These are phyloP conservation scores for Auricularia cornea DNA, from an alignment of 768 basidiomycete species.

Conservation along the genomic window DNA sequence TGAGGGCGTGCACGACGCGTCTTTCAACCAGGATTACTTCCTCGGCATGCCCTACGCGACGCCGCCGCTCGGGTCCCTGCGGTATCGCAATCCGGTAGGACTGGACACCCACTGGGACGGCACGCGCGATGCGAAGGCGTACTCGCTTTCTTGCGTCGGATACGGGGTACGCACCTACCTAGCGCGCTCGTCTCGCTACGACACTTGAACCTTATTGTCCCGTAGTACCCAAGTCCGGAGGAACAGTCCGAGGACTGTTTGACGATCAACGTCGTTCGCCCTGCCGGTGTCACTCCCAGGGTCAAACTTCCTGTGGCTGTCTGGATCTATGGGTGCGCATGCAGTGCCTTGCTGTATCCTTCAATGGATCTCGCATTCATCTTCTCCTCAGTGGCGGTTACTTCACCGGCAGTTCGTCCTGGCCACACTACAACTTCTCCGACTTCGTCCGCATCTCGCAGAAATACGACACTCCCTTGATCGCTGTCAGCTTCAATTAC, in stretches of 20 bases:
- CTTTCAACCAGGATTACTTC: slow-evolving; percentile 44
- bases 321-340: neutral
- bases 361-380: no score
- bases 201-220: no score
- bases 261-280: neutral
- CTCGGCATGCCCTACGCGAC: slow-evolving; percentile 54
- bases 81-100: slow-evolving; percentile 47
- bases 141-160: slow-evolving; percentile 40
- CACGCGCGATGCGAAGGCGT: slow-evolving; percentile 37
- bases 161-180: no score
- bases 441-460: neutral
- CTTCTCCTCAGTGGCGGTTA: neutral
- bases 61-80: slow-evolving; percentile 45
- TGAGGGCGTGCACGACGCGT: slow-evolving; percentile 24
- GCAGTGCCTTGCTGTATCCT: no score
- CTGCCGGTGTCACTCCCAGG: neutral
- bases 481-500: slow-evolving; percentile 3
- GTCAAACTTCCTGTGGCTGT: neutral
- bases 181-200: no score
- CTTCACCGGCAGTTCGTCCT: neutral
- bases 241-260: neutral
- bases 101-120: slow-evolving; percentile 26
- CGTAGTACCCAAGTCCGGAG: no score
- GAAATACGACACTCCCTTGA: neutral
- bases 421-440: neutral